Evolutionary conservation across 192 early-diverging fungal genomes (phyloP).

Genomic region (Coemansia javaensis): DNA sequence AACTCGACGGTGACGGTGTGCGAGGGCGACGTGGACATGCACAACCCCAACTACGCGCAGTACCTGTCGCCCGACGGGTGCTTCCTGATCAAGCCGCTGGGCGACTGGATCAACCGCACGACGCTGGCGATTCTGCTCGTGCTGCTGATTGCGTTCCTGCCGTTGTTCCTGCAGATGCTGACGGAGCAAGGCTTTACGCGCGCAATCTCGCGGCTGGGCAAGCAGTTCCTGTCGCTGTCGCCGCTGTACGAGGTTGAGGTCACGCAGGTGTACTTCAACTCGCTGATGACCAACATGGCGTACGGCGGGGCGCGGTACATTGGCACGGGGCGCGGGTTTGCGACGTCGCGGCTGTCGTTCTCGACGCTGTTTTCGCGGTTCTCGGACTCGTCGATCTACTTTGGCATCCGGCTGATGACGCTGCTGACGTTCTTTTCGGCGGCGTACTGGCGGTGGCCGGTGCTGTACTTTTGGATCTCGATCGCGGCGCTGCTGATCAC

Average conservation of each 20-base stretch:
- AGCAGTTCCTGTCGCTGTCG: conserved; percentile 78
- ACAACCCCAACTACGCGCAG: conserved; percentile 46
- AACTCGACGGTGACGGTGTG: conserved; percentile 58
- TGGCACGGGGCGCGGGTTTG: conserved; percentile 80
- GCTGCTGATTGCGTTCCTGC: conserved; percentile 76
- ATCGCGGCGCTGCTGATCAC: conserved; percentile 71
- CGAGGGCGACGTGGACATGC: conserved; percentile 57
- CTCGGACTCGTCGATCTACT: conserved; percentile 67
- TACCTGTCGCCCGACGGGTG: conserved; percentile 55
- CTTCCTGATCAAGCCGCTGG: conserved; percentile 66
- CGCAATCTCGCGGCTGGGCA: conserved; percentile 64
- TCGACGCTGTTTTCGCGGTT: conserved; percentile 71
- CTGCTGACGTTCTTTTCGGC: conserved; percentile 72
- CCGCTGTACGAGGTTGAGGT: conserved; percentile 81
- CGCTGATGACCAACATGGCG: conserved; percentile 71
- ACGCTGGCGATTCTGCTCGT: conserved; percentile 77
- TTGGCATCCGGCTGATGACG: conserved; percentile 64
- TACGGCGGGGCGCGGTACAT: conserved; percentile 83
- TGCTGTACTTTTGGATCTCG: conserved; percentile 80
- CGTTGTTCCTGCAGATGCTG: conserved; percentile 77
- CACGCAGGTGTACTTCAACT: conserved; percentile 81
- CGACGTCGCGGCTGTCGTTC: conserved; percentile 73
- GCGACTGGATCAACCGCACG: conserved; percentile 78
- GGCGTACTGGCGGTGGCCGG: conserved; percentile 65
- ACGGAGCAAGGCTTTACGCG: conserved; percentile 76